phyloP scores from a whole-genome alignment of 306 rosid genomes.

The Spatholobus suberectus region DNA sequence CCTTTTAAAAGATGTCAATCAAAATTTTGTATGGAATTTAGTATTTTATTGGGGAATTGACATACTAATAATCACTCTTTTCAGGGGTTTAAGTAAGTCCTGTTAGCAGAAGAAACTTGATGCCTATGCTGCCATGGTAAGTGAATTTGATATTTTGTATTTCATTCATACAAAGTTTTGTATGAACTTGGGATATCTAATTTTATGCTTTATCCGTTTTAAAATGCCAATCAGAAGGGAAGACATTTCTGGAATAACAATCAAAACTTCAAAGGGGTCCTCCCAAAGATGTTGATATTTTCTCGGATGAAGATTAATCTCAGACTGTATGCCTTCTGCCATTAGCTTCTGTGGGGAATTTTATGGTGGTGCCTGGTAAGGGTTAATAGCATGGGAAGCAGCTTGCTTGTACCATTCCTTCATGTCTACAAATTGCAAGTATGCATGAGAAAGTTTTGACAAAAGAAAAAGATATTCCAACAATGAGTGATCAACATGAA shows the following conservation, averaged over 20 bases:
- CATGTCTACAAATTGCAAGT: background rate
- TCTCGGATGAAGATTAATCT: constrained; percentile 47
- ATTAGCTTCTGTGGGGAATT: background rate
- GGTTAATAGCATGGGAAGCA: background rate
- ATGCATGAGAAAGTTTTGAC: background rate
- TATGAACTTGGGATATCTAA: background rate
- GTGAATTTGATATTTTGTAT: constrained; percentile 9
- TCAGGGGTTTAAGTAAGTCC: constrained; percentile 56
- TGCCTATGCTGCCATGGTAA: constrained; percentile 60
- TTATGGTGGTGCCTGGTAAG: background rate
- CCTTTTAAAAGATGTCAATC: background rate
- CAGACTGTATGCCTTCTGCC: background rate
- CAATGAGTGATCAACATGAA: background rate
- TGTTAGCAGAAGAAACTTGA: constrained; percentile 44
- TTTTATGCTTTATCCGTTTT: background rate
- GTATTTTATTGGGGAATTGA: constrained; percentile 22
- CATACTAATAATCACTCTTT: constrained; percentile 33
- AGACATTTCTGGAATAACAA: constrained; percentile 36
- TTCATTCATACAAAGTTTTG: background rate
- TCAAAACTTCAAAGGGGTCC: constrained; percentile 70
- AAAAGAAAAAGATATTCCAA: background rate
- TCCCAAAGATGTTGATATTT: constrained; percentile 65
- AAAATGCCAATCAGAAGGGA: background rate
- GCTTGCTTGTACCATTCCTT: background rate
- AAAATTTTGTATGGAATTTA: background rate